These are phyloP conservation scores for Oryza australiensis DNA, from an alignment of 176 grass and related monocot species.

Conservation along the genomic window DNA sequence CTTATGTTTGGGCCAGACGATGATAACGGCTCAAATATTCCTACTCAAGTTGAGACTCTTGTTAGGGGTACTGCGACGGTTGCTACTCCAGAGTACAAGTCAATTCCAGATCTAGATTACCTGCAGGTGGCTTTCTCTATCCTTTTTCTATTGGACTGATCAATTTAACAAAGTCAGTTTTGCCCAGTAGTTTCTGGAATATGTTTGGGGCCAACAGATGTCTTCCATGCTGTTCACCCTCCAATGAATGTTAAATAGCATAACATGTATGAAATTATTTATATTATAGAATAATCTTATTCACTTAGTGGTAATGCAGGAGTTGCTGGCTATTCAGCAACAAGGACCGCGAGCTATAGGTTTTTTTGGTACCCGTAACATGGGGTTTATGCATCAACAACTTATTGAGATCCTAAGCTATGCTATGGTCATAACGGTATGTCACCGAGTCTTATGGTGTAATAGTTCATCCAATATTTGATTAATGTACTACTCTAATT, in stretches of 20 bases:
- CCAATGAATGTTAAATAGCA: not conserved
- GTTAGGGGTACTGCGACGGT: slow-evolving; percentile 62
- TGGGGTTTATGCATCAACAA: slow-evolving; percentile 99
- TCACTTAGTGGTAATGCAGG: slow-evolving; percentile 51
- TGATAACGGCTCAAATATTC: slow-evolving; percentile 66
- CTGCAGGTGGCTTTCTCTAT: slow-evolving; percentile 62
- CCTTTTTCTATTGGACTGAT: slow-evolving; percentile 5
- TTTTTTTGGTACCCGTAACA: slow-evolving; percentile 97
- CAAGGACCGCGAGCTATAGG: slow-evolving; percentile 92
- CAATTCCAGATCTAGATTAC: slow-evolving; percentile 87
- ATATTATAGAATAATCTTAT: slow-evolving; percentile 1
- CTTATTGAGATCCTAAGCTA: slow-evolving; percentile 99
- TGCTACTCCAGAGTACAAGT: slow-evolving; percentile 74
- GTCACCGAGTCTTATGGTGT: slow-evolving; percentile 29
- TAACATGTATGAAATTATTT: slow-evolving; percentile 16
- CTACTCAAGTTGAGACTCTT: slow-evolving; percentile 67
- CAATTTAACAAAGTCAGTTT: not conserved
- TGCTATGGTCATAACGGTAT: slow-evolving; percentile 99
- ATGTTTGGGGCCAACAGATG: not conserved
- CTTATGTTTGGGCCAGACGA: slow-evolving; percentile 50
- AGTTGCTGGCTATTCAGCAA: slow-evolving; percentile 96
- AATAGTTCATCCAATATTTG: not conserved
- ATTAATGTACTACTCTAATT: not conserved
- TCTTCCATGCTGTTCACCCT: not conserved
- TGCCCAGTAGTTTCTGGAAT: slow-evolving; percentile 16